Conservation (phyloP, 371 early-diverging fungal species). For the Mortierella sp. region DNA sequence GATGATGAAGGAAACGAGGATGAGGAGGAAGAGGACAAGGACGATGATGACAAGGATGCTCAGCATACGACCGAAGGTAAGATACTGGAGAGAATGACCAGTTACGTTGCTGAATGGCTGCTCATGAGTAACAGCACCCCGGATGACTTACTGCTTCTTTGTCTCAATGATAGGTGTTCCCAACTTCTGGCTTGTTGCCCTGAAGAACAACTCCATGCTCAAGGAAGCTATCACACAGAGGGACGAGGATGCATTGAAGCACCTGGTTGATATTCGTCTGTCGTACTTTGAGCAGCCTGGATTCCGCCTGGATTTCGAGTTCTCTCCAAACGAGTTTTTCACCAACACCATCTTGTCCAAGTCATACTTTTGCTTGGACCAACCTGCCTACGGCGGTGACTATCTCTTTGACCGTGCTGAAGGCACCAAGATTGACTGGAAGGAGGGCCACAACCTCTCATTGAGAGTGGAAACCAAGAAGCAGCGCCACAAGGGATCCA, state of each 20-base stretch:
- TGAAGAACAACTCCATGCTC: conserved; percentile 87
- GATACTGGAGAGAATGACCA: background rate
- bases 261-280: conserved; percentile 86
- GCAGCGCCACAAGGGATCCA: conserved; percentile 97
- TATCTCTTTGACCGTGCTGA: conserved; percentile 92
- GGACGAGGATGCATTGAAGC: conserved; percentile 87
- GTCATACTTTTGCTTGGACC: conserved; percentile 88
- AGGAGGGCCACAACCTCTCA: conserved; percentile 93
- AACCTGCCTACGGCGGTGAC: conserved; percentile 76
- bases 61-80: conserved; percentile 44
- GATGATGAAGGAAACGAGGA: conserved; percentile 67
- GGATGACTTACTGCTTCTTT: background rate
- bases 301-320: conserved; percentile 94
- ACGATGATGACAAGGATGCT: conserved; percentile 54
- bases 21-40: conserved; percentile 58
- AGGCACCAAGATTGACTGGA: conserved; percentile 93
- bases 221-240: conserved; percentile 86
- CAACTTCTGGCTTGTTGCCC: conserved; percentile 93
- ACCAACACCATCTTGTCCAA: conserved; percentile 87
- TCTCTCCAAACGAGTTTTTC: conserved; percentile 90
- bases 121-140: no score
- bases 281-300: conserved; percentile 87
- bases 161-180: conserved; percentile 66
- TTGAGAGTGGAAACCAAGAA: conserved; percentile 94
- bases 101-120: no score